Percentiles rank a stretch among this genome's conserved stretches.
These are phyloP conservation scores for Anthracocystis walkeri DNA, from an alignment of 1,284 basidiomycete genomes.

Conservation along the genomic window DNA sequence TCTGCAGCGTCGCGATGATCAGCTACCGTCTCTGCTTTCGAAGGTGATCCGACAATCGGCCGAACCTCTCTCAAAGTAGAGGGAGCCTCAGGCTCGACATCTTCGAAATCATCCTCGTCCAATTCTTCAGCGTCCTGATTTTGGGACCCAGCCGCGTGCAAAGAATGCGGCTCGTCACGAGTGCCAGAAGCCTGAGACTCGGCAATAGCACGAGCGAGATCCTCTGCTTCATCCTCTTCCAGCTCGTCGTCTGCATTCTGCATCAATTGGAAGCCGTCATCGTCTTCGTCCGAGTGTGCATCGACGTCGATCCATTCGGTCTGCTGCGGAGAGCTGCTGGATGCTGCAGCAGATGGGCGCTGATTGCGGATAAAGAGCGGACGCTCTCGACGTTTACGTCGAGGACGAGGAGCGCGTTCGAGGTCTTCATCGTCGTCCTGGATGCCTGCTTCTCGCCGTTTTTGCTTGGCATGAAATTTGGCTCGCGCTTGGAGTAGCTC, in stretches of 20 bases:
- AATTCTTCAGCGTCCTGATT: conserved; percentile 19
- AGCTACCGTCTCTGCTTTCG: not conserved
- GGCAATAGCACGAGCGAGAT: conserved; percentile 54
- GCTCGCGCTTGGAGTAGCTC: conserved; percentile 56
- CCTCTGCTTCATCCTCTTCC: conserved; percentile 57
- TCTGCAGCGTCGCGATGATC: not conserved
- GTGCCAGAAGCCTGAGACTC: conserved; percentile 31
- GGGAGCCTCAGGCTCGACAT: conserved; percentile 26
- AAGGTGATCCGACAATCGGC: not conserved
- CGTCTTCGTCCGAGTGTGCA: conserved; percentile 26
- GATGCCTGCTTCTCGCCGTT: conserved; percentile 50
- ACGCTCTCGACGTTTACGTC: conserved; percentile 26
- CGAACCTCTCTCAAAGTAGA: conserved; percentile 22
- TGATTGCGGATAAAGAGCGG: conserved; percentile 45
- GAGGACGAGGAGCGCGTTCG: conserved; percentile 16
- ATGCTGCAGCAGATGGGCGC: not conserved
- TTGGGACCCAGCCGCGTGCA: conserved; percentile 12
- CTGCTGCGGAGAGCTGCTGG: conserved; percentile 13
- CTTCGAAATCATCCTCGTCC: conserved; percentile 44
- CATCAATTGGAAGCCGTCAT: conserved; percentile 15
- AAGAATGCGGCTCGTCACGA: not conserved
- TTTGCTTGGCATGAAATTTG: conserved; percentile 55
- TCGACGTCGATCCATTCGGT: conserved; percentile 46
- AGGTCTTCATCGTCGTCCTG: conserved; percentile 43
- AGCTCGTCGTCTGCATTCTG: conserved; percentile 32